Conservation (phyloP, 2,329 filamentous ascomycete species). For the Eutypa lata region DNA sequence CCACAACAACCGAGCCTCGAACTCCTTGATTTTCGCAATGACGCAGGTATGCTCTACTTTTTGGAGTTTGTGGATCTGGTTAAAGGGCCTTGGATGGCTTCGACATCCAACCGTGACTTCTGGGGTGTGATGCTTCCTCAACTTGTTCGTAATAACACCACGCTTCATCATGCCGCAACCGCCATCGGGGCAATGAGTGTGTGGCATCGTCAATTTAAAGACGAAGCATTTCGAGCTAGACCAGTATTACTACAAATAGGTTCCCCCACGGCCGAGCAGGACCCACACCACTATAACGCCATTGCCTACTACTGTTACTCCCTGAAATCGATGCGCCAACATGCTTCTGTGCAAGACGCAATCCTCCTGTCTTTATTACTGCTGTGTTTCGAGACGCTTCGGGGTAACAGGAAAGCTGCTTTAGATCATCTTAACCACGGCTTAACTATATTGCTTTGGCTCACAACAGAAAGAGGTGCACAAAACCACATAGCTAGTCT, state of each 20-base stretch:
- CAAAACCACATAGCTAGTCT: conserved; percentile 9
- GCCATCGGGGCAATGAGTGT: conserved; percentile 28
- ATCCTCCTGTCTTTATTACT: conserved; percentile 30
- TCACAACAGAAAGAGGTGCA: conserved; percentile 24
- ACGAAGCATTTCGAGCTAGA: conserved; percentile 5
- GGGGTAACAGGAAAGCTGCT: conserved; percentile 28
- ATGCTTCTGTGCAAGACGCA: conserved; percentile 24
- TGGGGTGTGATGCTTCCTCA: conserved; percentile 30
- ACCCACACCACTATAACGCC: conserved; percentile 29
- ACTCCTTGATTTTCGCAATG: conserved; percentile 14
- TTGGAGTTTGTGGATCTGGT: conserved; percentile 28
- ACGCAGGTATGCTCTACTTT: conserved; percentile 21
- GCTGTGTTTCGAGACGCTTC: conserved; percentile 29
- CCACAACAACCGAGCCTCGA: conserved; percentile 11
- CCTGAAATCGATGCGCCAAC: conserved; percentile 26
- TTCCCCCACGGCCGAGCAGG: conserved; percentile 4
- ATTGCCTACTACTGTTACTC: conserved; percentile 33
- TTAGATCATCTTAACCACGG: conserved; percentile 35
- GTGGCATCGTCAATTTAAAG: conserved; percentile 16
- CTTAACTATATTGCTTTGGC: conserved; percentile 28
- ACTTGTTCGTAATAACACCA: conserved; percentile 21
- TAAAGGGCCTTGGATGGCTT: conserved; percentile 25
- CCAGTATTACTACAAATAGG: conserved; percentile 3
- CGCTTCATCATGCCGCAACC: conserved; percentile 29
- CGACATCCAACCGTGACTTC: conserved; percentile 19